Conservation (phyloP, 306 rosid genomes). For the Quercus suber region DNA sequence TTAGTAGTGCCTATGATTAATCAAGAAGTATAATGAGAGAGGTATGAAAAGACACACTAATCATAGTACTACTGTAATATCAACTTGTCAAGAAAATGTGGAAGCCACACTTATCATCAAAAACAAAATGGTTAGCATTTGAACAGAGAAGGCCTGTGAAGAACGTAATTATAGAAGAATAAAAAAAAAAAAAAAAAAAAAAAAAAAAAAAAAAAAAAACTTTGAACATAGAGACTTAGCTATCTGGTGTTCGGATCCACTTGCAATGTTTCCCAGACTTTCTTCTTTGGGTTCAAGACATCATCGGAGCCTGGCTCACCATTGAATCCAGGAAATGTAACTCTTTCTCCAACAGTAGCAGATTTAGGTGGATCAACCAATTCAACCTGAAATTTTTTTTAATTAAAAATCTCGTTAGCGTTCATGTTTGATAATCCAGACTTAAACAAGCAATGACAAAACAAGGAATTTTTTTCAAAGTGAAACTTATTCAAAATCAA, state of each 20-base stretch:
- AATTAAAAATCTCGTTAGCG: not conserved
- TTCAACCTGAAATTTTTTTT: constrained; percentile 53
- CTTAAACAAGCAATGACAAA: not conserved
- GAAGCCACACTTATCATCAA: not conserved
- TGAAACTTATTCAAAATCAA: not conserved
- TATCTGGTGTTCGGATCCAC: no score
- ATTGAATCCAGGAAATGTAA: constrained; percentile 58
- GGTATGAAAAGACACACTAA: not conserved
- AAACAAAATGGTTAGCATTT: not conserved
- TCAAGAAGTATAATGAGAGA: not conserved
- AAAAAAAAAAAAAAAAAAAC: no score
- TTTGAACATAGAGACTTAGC: no score
- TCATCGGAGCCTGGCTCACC: constrained; percentile 64
- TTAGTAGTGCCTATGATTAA: not conserved
- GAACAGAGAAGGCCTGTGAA: not conserved
- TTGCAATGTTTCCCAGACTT: constrained; percentile 90
- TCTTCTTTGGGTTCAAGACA: constrained; percentile 84
- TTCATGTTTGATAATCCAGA: not conserved
- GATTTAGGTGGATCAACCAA: constrained; percentile 80
- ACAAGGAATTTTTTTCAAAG: not conserved
- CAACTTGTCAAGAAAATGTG: not conserved
- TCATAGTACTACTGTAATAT: not conserved
- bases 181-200: no score
- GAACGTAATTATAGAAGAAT: not conserved
- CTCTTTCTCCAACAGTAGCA: constrained; percentile 73